Evolutionary conservation across 805 yeast genomes (phyloP).

Genomic region (Saccharomycopsis javanensis): DNA sequence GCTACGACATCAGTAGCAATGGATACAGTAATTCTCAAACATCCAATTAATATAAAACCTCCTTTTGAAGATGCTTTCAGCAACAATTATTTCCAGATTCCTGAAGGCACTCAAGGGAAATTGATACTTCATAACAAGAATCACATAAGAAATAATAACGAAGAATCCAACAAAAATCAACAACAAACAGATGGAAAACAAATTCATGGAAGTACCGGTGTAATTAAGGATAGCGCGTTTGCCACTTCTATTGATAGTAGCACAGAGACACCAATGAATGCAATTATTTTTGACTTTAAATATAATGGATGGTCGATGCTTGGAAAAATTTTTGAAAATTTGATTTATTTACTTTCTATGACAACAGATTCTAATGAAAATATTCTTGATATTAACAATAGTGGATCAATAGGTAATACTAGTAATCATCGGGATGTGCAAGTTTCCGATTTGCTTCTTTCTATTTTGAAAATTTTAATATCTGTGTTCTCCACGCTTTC

Average conservation of each 20-base stretch:
- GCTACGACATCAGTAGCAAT: background rate
- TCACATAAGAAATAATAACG: constrained; percentile 14
- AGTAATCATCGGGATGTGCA: constrained; percentile 21
- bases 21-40: background rate
- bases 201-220: background rate
- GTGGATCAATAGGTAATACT: background rate
- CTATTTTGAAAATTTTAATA: constrained; percentile 7
- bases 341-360: constrained; percentile 32
- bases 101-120: constrained; percentile 60
- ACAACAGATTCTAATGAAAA: constrained; percentile 21
- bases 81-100: constrained; percentile 34
- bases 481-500: background rate
- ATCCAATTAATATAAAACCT: constrained; percentile 35
- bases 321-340: constrained; percentile 67
- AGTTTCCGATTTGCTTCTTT: background rate
- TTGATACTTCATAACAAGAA: constrained; percentile 42
- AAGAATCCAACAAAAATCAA: background rate
- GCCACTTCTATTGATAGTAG: background rate
- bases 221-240: too few relatives aligned
- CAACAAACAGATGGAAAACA: background rate
- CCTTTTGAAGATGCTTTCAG: constrained; percentile 42
- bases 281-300: constrained; percentile 57
- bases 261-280: constrained; percentile 23
- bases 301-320: constrained; percentile 84
- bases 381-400: background rate